phyloP scores from a whole-genome alignment of 2,329 filamentous ascomycete species.

The Colletotrichum lindemuthianum region DNA sequence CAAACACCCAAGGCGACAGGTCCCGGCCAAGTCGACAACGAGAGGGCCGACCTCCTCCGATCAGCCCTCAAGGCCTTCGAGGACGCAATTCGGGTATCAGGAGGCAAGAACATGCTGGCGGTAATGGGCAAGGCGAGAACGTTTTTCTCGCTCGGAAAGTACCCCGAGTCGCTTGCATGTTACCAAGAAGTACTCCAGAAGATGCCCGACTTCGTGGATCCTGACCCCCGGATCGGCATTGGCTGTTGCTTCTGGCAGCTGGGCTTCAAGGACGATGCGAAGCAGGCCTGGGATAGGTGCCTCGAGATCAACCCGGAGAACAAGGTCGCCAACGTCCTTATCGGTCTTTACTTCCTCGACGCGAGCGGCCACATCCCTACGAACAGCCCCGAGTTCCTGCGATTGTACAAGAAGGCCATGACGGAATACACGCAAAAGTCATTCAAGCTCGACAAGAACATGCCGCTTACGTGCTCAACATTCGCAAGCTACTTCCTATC shows the following conservation, averaged over 20 bases:
- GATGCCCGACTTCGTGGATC: constrained; percentile 88
- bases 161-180: constrained; percentile 80
- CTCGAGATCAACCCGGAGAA: constrained; percentile 84
- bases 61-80: constrained; percentile 94
- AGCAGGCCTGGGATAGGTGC: constrained; percentile 87
- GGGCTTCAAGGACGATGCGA: constrained; percentile 92
- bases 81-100: constrained; percentile 86
- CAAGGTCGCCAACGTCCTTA: constrained; percentile 88
- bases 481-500: constrained; percentile 92
- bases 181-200: constrained; percentile 90
- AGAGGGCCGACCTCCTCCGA: constrained; percentile 81
- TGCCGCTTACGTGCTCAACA: constrained; percentile 88
- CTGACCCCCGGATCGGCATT: constrained; percentile 94
- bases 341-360: constrained; percentile 91
- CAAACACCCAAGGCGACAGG: constrained; percentile 78
- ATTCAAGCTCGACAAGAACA: constrained; percentile 91
- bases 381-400: constrained; percentile 85
- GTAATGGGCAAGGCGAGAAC: constrained; percentile 89
- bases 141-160: constrained; percentile 87
- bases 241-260: constrained; percentile 98
- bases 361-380: constrained; percentile 84
- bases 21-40: constrained; percentile 73
- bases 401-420: constrained; percentile 92
- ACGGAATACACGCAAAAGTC: constrained; percentile 93
- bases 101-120: constrained; percentile 90